Conservation (phyloP, 192 early-diverging fungal species). For the Spinellus fusiger region DNA sequence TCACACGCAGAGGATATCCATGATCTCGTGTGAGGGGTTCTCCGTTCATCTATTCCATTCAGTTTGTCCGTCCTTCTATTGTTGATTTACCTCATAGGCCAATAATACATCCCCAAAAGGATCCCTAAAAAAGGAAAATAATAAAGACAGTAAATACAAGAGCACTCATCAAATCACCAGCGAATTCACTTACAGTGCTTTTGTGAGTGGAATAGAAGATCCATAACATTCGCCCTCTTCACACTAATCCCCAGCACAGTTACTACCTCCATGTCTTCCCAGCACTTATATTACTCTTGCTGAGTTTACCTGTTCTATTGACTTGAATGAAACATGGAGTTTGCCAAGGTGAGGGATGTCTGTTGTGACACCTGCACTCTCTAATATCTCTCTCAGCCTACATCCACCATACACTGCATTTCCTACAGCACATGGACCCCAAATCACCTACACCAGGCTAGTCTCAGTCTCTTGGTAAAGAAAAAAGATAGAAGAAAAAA, state of each 20-base stretch:
- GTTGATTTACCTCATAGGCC: conserved; percentile 58
- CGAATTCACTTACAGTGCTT: conserved; percentile 45
- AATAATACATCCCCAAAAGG: conserved; percentile 64
- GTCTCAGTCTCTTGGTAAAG: neutral
- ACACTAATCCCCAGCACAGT: conserved; percentile 7
- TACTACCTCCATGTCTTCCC: too few relatives aligned
- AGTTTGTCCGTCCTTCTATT: neutral
- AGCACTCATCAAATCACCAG: neutral
- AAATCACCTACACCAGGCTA: conserved; percentile 46
- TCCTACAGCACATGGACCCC: conserved; percentile 71
- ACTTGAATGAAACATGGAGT: conserved; percentile 59
- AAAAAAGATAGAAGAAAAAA: neutral
- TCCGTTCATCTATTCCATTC: conserved; percentile 63
- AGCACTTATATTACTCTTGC: neutral
- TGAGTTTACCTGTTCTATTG: conserved; percentile 48
- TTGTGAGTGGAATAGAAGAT: conserved; percentile 58
- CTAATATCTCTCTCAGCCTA: conserved; percentile 69
- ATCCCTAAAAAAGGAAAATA: conserved; percentile 24
- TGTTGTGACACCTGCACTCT: conserved; percentile 46
- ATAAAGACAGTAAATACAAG: neutral
- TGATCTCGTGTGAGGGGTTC: conserved; percentile 70
- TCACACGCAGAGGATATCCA: conserved; percentile 79
- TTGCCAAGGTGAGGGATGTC: conserved; percentile 40
- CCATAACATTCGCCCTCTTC: conserved; percentile 67
- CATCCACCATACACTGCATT: conserved; percentile 80